Evolutionary conservation across 179 eudicot genomes (phyloP), one percentile per base, ranked within the genome.

Genomic region (Amaranthus tricolor): DNA sequence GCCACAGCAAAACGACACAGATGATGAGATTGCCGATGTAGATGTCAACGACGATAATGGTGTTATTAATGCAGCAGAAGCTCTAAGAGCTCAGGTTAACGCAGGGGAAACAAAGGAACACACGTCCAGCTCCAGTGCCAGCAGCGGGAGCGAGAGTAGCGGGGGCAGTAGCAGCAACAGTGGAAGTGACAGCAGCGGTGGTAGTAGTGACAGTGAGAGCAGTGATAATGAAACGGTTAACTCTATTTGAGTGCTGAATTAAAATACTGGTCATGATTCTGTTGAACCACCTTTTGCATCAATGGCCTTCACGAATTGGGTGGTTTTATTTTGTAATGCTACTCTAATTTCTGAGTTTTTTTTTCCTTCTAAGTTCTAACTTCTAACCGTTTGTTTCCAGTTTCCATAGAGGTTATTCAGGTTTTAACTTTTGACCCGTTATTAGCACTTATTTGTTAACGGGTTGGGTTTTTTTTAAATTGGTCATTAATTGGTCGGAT

Each of bases 21-120:
- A 94, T 66, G 97, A 90, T 20, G 94, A 90, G 63, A 87, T 88
- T 76, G 97, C 92, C 45, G 96, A 92, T 67, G 94, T 94, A 52
- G 87, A 84, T 17, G 76, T 79, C 13, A 92, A 88, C 53, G 96
- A 90, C 54, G 97, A 84, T 24, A 91, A 86, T 17, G 85, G 73
- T 24, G 89, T 82, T 31, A 84, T 80, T 6, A 92, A 83, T 82
- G 96, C 98, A 31, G 97, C 97, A 10, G 96, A 90, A 78, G 96
- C 88, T 19, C 97, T 90, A 6, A 81, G 91, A 81, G 96, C 89
- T 24, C 98, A 89, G 79, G 88, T 86, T 58, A 85, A 90, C 78
- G 91, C 89, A 20, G 88, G 79, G 74, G 94, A 65, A 67, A 78
- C 82, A 72, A 81, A 75, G 10, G 81, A 76, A 73, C 89, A 71